Evolutionary conservation across 495 filamentous ascomycete species (phyloP).

Genomic region (Pseudevernia furfuracea): DNA sequence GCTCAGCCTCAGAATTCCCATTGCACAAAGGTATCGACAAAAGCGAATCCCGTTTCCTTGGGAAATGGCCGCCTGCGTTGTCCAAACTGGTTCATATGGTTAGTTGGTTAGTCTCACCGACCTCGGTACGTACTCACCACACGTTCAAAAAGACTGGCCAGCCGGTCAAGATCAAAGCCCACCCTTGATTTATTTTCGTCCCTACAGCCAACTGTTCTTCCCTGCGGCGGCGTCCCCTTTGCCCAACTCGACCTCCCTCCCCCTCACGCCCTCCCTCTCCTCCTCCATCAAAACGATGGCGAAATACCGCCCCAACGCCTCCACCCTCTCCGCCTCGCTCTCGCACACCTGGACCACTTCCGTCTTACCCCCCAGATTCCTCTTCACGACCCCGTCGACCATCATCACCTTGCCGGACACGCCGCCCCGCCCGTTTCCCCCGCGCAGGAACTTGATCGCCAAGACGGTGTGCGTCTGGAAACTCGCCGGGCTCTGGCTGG

Average conservation of each 20-base stretch:
- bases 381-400: slow-evolving; percentile 47
- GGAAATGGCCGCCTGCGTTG: no score
- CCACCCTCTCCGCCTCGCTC: slow-evolving; percentile 44
- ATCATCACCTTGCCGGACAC: slow-evolving; percentile 48
- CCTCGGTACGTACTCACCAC: no score
- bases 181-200: no score
- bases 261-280: slow-evolving; percentile 39
- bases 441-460: slow-evolving; percentile 45
- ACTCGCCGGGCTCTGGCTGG: slow-evolving; percentile 36
- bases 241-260: slow-evolving; percentile 37
- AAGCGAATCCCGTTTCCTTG: no score
- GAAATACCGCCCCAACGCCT: slow-evolving; percentile 42
- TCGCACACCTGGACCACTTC: slow-evolving; percentile 41
- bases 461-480: slow-evolving; percentile 46
- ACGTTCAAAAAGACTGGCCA: no score
- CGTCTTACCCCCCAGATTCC: slow-evolving; percentile 50
- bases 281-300: slow-evolving; percentile 41
- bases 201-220: neutral
- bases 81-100: no score
- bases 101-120: no score
- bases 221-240: slow-evolving; percentile 4
- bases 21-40: no score
- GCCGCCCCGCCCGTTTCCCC: slow-evolving; percentile 3
- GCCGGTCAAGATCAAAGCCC: no score
- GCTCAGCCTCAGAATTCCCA: no score